Evolutionary conservation across 1,139 yeast genomes (phyloP), one percentile per base, ranked within the genome.

Genomic region (Meyerozyma guilliermondii): DNA sequence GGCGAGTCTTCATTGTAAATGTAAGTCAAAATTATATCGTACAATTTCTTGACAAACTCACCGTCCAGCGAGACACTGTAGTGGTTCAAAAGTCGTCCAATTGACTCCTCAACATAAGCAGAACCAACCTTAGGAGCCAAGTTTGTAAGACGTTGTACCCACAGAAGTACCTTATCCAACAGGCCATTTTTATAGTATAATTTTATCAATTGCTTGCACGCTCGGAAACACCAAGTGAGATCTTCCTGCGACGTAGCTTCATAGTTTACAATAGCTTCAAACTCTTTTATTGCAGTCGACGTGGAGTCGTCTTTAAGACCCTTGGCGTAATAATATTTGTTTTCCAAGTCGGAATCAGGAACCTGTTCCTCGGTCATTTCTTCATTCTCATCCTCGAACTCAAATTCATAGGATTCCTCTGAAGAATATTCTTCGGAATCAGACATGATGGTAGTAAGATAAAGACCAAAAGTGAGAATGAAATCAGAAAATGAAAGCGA

Each of bases 131-230:
- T 44, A 4, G 66, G 61, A n/a, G 65, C 43, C 9, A 67, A 41
- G 1, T 34, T 37, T 17, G 61, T 50, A 16, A 70, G 50, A 9
- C 50, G 45, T 20, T 53, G 46, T 27, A 71, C 52, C 20, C 65
- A 56, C 4, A 50, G 47, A 23, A 76, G 51, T 10, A 77, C 66
- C 31, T 65, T 60, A 1, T 62, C 68, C 39, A 62, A 62, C 7
- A 65, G 57, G 20, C 60, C 53, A 22, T 63, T 60, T 23, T 55
- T 51, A 48, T 73, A 75, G 31, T 68, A 59, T 8, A 82, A 62
- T 60, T 87, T 87, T 40, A 84, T 70, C 31, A 76, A 62, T 55
- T 87, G 95, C 53, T 87, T 87, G 41, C 68, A 61, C 0, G 88
- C 71, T 50, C 81, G 83, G 59, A 83, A 82, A 3, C 76, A 55